Evolutionary conservation across 2,329 filamentous ascomycete genomes (phyloP).

Genomic region (Aureobasidium melanogenum): DNA sequence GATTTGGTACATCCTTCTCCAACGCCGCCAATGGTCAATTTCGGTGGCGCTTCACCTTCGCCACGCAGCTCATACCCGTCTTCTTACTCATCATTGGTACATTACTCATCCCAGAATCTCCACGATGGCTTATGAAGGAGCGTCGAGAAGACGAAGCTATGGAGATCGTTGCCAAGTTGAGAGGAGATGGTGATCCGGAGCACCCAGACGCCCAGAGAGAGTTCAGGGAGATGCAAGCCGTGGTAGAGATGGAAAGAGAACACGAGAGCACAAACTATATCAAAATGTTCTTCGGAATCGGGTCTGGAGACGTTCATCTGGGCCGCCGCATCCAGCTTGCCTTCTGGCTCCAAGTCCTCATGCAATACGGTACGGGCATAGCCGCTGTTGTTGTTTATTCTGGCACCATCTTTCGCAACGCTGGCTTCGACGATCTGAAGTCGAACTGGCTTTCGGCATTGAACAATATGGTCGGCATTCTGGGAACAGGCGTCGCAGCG

Average conservation of each 20-base stretch:
- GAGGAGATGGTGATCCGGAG: not conserved
- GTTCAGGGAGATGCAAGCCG: constrained; percentile 33
- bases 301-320: constrained; percentile 40
- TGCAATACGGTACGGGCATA: constrained; percentile 22
- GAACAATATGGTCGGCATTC: constrained; percentile 46
- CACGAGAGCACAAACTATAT: constrained; percentile 19
- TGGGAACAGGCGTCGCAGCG: constrained; percentile 41
- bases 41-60: constrained; percentile 18
- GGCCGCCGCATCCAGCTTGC: constrained; percentile 30
- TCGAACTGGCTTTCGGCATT: constrained; percentile 18
- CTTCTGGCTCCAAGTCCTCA: constrained; percentile 23
- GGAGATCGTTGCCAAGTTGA: no score
- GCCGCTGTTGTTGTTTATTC: constrained; percentile 44
- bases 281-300: constrained; percentile 26
- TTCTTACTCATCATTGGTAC: no score
- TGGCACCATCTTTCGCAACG: constrained; percentile 39
- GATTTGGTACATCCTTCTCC: constrained; percentile 18
- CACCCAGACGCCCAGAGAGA: constrained; percentile 32
- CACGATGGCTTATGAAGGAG: not conserved
- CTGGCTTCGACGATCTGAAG: constrained; percentile 16
- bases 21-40: constrained; percentile 14
- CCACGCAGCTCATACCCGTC: not conserved
- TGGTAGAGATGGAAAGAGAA: not conserved
- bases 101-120: not conserved
- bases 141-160: no score